Base-by-base conservation (phyloP, 75 land plant genomes). In the Pseudotsuga menziesii region DNA sequence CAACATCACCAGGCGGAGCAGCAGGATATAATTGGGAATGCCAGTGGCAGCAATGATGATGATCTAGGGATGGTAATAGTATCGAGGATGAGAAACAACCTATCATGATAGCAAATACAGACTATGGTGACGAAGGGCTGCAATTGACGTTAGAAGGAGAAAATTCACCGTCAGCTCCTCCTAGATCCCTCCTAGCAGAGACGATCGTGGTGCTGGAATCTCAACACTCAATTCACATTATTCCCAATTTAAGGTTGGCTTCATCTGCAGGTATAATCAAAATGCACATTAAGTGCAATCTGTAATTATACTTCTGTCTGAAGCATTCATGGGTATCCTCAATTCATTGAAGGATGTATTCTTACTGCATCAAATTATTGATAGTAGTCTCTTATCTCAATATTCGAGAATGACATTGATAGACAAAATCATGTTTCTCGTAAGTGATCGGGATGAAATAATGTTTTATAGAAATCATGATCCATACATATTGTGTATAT, bases 51-150 rank as follows among this genome's bases (percentile, higher is more conserved):
- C 54, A 84, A 82, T 8, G 88, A 86, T 41, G 88, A 78, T 39
- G 80, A 83, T 77, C 74, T 83, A 35, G 82, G 78, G 16, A 85
- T 85, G 56, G 75, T 77, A 59, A 81, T 70, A n/a, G n/a, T n/a
- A n/a, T n/a, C 2, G 80, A 76, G 13, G 78, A 69, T 66, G 78
- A 75, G 12, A 61, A 23, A 25, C 56, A 27, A 22, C 29, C 54
- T 0, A 48, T 48, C 9, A 48, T 12, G 2, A 9, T 48, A 48
- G 54, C 11, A 12, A 12, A 29, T 14, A 22, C 60, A 35, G 81
- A 67, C 2, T 78, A 72, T 80, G 81, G 80, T 6, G 79, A 76
- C 35, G 79, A 76, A 41, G 82, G 52, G 25, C 52, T 61, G 3
- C 56, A 58, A 56, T 56, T 62, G 23, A 7, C 20, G 13, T 66